Conservation (phyloP, 2,329 filamentous ascomycete genomes). For the Acrocalymma vagum region DNA sequence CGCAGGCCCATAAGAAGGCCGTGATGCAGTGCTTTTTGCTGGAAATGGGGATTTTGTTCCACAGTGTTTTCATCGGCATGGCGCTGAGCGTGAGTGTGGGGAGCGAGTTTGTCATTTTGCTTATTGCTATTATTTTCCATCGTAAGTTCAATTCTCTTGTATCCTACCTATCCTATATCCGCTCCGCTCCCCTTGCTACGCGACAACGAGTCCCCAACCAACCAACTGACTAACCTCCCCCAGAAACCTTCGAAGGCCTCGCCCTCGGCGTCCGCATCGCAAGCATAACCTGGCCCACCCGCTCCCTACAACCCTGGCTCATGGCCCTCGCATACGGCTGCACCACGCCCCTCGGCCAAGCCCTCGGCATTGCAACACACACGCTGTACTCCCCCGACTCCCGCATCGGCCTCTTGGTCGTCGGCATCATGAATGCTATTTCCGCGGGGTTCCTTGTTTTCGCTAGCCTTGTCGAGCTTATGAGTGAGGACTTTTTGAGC, state of each 20-base stretch:
- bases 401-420: slow-evolving; percentile 78
- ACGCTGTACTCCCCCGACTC: slow-evolving; percentile 82
- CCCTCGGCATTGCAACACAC: slow-evolving; percentile 80
- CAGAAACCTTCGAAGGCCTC: slow-evolving; percentile 83
- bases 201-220: background rate
- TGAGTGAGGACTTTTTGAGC: slow-evolving; percentile 83
- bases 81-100: slow-evolving; percentile 64
- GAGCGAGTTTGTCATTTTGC: slow-evolving; percentile 64
- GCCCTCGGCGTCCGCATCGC: slow-evolving; percentile 87
- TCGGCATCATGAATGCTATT: slow-evolving; percentile 88
- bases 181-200: no score
- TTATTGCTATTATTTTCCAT: slow-evolving; percentile 69
- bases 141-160: no score
- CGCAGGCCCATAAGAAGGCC: slow-evolving; percentile 38
- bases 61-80: slow-evolving; percentile 69
- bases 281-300: slow-evolving; percentile 65
- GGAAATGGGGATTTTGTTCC: slow-evolving; percentile 70
- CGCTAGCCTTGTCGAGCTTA: slow-evolving; percentile 82
- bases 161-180: no score
- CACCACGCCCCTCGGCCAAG: slow-evolving; percentile 80
- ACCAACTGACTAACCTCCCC: slow-evolving; percentile 1
- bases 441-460: slow-evolving; percentile 82
- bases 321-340: slow-evolving; percentile 81
- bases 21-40: slow-evolving; percentile 51
- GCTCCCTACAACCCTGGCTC: slow-evolving; percentile 62